phyloP scores from a whole-genome alignment of 805 yeast genomes.

The Ogataea trehalophila region DNA sequence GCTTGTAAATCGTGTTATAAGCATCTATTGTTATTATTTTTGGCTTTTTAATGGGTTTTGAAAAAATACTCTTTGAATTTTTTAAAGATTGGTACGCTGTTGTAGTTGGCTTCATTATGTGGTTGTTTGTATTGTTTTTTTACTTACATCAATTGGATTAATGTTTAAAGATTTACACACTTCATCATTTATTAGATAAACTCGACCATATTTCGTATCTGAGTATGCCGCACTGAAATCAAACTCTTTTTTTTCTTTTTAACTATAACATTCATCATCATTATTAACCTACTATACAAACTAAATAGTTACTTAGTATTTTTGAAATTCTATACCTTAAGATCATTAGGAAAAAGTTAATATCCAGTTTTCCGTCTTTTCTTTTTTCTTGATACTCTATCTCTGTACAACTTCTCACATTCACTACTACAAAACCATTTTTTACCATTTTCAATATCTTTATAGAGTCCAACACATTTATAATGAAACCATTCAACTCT shows the following conservation, averaged over 20 bases:
- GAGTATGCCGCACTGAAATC: background rate
- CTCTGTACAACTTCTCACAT: conserved; percentile 37
- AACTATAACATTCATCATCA: background rate
- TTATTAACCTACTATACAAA: background rate
- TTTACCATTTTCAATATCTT: conserved; percentile 75
- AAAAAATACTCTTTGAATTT: background rate
- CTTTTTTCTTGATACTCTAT: conserved; percentile 13
- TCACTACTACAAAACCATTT: conserved; percentile 82
- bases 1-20: conserved; percentile 60
- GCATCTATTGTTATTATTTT: conserved; percentile 60
- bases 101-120: background rate
- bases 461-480: conserved; percentile 84
- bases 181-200: too few relatives aligned
- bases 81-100: background rate
- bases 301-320: background rate
- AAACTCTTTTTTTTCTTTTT: background rate
- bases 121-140: too few relatives aligned
- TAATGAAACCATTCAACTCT: conserved; percentile 94
- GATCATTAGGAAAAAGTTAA: background rate
- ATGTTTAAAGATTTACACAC: too few relatives aligned
- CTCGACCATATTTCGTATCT: too few relatives aligned
- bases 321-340: background rate
- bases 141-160: too few relatives aligned
- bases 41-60: conserved; percentile 24
- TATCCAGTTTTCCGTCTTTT: conserved; percentile 4